Evolutionary conservation across 352 stramenopile species (phyloP), one percentile per base, ranked within the genome.

Genomic region (Globisporangium radiosum): DNA sequence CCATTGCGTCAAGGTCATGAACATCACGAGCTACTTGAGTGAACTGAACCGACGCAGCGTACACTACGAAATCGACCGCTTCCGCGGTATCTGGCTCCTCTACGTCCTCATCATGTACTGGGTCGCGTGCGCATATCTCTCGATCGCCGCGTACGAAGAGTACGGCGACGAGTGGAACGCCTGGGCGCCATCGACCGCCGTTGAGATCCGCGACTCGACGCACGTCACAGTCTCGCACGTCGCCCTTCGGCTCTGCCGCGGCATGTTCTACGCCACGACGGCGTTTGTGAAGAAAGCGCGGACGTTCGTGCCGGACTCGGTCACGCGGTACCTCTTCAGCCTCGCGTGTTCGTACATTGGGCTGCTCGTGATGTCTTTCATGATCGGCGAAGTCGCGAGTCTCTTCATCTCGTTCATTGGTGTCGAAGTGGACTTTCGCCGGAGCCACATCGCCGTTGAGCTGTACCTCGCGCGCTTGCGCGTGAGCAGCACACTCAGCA

Each of bases 321-420:
- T 66, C 17, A 52, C 39, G 0, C 60, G 72, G 39, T 66, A 71
- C 40, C 55, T 76, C 2, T 87, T 89, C 49, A 70, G 70, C 8
- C 73, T 83, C 53, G 25, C 69, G 4, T 66, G 75, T 14, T 83
- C 69, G 47, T 87, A 85, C 53, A 37, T 68, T 3, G 73, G 79
- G 0, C 49, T 83, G 4, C 66, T 90, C 15, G 64, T 75, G 1
- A 87, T 85, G 73, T 68, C 73, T 2, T 88, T 87, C 59, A 78
- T 87, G 66, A 87, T 87, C 54, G 73, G 79, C 5, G 76, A 89
- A 49, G 72, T 85, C 25, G 76, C 79, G 3, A 85, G 70, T 39
- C 54, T 89, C n/a, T 87, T 78, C 60, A 86, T 87, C 45, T 87
- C 75, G 4, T 80, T 65, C 11, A 87, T 87, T 38, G 63, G 70